Evolutionary conservation across 2,329 filamentous ascomycete genomes (phyloP).

Genomic region (Triangularia setosa): DNA sequence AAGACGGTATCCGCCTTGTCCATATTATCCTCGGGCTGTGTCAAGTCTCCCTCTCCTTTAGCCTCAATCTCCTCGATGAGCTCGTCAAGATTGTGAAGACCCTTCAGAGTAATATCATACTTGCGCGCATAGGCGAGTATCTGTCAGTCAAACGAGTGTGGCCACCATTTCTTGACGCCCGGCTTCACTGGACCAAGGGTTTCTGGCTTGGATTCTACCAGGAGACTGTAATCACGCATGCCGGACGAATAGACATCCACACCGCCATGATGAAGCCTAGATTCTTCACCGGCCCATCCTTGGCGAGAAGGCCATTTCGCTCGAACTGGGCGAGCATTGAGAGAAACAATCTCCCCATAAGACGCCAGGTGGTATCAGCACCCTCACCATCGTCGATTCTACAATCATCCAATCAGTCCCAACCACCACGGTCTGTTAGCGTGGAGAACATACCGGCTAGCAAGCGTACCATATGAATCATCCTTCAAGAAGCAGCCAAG

Average conservation of each 20-base stretch:
- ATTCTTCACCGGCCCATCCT: constrained; percentile 34
- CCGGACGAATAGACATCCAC: constrained; percentile 28
- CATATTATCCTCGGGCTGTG: constrained; percentile 16
- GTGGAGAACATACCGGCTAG: constrained; percentile 1
- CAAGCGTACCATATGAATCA: constrained; percentile 12
- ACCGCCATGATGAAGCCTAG: constrained; percentile 37
- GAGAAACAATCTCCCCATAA: constrained; percentile 36
- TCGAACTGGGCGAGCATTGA: constrained; percentile 38
- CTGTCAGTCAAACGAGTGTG: constrained; percentile 29
- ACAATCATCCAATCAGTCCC: background rate
- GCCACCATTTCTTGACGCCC: constrained; percentile 15
- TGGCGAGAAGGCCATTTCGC: constrained; percentile 30
- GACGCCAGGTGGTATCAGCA: constrained; percentile 18
- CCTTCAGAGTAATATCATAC: constrained; percentile 31
- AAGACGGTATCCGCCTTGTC: constrained; percentile 26
- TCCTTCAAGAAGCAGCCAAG: constrained; percentile 30
- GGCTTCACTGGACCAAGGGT: constrained; percentile 15
- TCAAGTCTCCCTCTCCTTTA: constrained; percentile 17
- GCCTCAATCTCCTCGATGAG: constrained; percentile 12
- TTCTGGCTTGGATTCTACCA: constrained; percentile 18
- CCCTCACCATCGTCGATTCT: constrained; percentile 31
- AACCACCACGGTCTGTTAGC: no score
- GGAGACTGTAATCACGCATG: constrained; percentile 15
- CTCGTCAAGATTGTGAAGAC: constrained; percentile 24
- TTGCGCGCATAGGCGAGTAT: constrained; percentile 34